Evolutionary conservation across 495 filamentous ascomycete species (phyloP).

Genomic region (Acidomyces sp.): DNA sequence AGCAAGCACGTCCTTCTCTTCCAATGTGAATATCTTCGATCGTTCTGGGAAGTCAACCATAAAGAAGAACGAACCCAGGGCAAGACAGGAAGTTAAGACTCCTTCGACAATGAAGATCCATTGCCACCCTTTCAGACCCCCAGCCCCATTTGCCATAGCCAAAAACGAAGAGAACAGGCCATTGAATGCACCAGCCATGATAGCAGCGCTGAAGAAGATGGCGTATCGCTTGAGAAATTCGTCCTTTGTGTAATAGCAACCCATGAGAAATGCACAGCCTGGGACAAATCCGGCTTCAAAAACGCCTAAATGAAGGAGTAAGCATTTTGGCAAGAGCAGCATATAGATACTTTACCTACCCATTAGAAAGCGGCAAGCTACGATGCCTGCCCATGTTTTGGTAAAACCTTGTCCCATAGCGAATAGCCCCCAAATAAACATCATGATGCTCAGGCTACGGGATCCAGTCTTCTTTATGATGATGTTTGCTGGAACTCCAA

Average conservation of each 20-base stretch:
- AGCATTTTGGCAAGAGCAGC: too few species aligned
- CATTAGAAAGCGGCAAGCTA: conserved; percentile 16
- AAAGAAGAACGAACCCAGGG: neutral
- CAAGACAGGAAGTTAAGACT: neutral
- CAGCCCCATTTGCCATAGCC: conserved; percentile 3
- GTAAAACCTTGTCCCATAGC: conserved; percentile 19
- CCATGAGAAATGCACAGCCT: conserved; percentile 18
- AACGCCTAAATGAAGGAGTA: too few species aligned
- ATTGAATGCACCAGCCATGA: conserved; percentile 10
- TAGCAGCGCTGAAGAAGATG: conserved; percentile 7
- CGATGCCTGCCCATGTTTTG: conserved; percentile 12
- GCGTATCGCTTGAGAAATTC: conserved; percentile 14
- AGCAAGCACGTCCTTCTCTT: conserved; percentile 1
- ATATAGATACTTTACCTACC: too few species aligned
- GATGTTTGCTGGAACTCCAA: conserved; percentile 8
- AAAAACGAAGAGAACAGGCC: conserved; percentile 1
- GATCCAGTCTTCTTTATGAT: conserved; percentile 1
- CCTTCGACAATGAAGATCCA: conserved; percentile 4
- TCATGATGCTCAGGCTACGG: conserved; percentile 5
- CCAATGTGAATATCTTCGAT: neutral
- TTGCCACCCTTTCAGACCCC: conserved; percentile 2
- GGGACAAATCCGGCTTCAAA: conserved; percentile 17
- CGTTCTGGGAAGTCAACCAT: conserved; percentile 5
- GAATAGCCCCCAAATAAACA: conserved; percentile 13
- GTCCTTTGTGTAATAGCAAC: conserved; percentile 18